Evolutionary conservation across 2,329 filamentous ascomycete genomes (phyloP).

Genomic region (Corinectria fuckeliana): DNA sequence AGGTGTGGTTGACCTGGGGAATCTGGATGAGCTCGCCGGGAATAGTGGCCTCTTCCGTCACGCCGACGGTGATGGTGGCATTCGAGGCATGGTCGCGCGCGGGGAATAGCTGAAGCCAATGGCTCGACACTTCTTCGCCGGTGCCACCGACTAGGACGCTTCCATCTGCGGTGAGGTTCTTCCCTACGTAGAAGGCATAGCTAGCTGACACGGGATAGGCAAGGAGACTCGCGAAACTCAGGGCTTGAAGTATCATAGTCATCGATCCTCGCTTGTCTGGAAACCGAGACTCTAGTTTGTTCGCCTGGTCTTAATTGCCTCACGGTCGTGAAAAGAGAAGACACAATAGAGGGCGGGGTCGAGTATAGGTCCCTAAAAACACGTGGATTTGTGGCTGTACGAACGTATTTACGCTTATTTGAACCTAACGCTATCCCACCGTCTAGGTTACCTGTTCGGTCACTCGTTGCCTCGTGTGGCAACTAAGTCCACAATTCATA

Average conservation of each 20-base stretch:
- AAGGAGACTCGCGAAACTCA: conserved; percentile 8
- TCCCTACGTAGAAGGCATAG: conserved; percentile 56
- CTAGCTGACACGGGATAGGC: conserved; percentile 37
- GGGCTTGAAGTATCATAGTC: background rate
- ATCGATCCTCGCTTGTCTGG: background rate
- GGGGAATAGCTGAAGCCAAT: conserved; percentile 55
- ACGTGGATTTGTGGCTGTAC: too few relatives aligned
- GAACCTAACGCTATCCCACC: background rate
- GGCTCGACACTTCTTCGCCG: conserved; percentile 54
- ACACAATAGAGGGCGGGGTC: background rate
- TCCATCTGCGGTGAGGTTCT: conserved; percentile 50
- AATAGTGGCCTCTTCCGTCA: conserved; percentile 28
- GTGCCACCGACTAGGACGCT: conserved; percentile 53
- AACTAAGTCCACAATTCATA: background rate
- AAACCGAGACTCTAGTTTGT: too few relatives aligned
- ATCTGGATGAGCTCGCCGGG: conserved; percentile 33
- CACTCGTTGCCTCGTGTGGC: background rate
- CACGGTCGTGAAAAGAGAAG: background rate
- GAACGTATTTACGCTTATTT: background rate
- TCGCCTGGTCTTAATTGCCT: background rate
- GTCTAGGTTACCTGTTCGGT: background rate
- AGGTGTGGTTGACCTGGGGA: conserved; percentile 30
- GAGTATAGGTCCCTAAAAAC: background rate
- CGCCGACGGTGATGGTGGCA: conserved; percentile 44
- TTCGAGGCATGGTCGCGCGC: conserved; percentile 49